Conservation (phyloP, 257 asterid genomes). For the Nemophila menziesii region DNA sequence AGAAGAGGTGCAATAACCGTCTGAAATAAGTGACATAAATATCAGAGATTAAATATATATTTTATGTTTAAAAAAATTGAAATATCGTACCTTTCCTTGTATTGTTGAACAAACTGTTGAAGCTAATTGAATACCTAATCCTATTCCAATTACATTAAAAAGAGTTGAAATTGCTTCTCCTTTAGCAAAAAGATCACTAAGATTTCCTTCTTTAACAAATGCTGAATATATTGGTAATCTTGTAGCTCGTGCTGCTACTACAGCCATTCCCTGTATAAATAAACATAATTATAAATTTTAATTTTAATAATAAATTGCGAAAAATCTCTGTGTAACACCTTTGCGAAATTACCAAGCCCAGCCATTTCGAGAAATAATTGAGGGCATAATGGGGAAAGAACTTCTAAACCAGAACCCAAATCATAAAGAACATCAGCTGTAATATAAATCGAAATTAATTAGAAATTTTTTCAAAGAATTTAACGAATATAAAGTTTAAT, state of each 20-base stretch:
- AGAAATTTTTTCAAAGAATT: neutral
- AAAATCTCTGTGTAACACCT: no score
- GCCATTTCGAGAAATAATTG: constrained; percentile 98
- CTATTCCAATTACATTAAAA: constrained; percentile 82
- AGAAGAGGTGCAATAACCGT: constrained; percentile 72
- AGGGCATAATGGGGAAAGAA: constrained; percentile 90
- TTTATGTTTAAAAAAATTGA: no score
- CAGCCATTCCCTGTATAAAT: constrained; percentile 81
- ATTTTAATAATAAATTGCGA: no score
- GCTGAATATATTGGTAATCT: constrained; percentile 93
- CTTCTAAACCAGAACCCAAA: constrained; percentile 88
- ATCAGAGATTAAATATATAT: constrained; percentile 1
- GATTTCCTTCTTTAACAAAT: constrained; percentile 97
- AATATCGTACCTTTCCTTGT: constrained; percentile 85
- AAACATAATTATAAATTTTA: constrained; percentile 4
- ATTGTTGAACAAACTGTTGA: constrained; percentile 77
- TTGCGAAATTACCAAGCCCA: constrained; percentile 95
- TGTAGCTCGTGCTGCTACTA: constrained; percentile 99
- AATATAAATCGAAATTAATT: constrained; percentile 14
- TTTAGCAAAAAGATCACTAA: constrained; percentile 94
- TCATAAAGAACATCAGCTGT: constrained; percentile 97
- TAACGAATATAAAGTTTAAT: neutral
- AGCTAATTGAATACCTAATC: constrained; percentile 87
- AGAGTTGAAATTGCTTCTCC: constrained; percentile 96
- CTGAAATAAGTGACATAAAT: constrained; percentile 32